phyloP scores from a whole-genome alignment of 805 yeast genomes.

The Yarrowia keelungensis region DNA sequence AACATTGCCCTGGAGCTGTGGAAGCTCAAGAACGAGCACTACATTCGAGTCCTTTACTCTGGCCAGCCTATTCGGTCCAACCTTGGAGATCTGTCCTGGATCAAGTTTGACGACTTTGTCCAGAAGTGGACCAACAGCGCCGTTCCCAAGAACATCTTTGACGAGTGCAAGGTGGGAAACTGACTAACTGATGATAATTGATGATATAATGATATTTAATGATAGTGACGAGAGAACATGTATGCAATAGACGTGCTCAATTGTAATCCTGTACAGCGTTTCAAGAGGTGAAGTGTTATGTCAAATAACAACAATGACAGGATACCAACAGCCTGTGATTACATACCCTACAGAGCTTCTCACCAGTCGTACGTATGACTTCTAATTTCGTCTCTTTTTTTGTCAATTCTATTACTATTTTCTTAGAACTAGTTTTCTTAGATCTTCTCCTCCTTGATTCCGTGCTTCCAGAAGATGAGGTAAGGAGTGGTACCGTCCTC shows the following conservation, averaged over 20 bases:
- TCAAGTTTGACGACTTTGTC: constrained; percentile 39
- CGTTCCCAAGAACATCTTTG: constrained; percentile 13
- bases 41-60: constrained; percentile 52
- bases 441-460: constrained; percentile 87
- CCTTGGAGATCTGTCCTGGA: constrained; percentile 40
- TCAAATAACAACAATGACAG: too few species aligned
- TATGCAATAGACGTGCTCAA: not conserved
- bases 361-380: too few species aligned
- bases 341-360: too few species aligned
- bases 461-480: constrained; percentile 99
- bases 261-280: not conserved
- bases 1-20: constrained; percentile 54
- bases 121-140: constrained; percentile 7
- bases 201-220: not conserved
- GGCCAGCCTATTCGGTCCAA: constrained; percentile 47
- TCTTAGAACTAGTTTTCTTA: constrained; percentile 77
- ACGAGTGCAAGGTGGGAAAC: constrained; percentile 22
- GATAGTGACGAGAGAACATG: too few species aligned
- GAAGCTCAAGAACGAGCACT: constrained; percentile 46
- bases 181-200: not conserved
- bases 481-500: constrained; percentile 99
- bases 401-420: constrained; percentile 27
- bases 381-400: too few species aligned
- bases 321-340: too few species aligned
- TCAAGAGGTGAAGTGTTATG: too few species aligned